phyloP scores from a whole-genome alignment of 306 rosid genomes.

The Trifolium fragiferum region DNA sequence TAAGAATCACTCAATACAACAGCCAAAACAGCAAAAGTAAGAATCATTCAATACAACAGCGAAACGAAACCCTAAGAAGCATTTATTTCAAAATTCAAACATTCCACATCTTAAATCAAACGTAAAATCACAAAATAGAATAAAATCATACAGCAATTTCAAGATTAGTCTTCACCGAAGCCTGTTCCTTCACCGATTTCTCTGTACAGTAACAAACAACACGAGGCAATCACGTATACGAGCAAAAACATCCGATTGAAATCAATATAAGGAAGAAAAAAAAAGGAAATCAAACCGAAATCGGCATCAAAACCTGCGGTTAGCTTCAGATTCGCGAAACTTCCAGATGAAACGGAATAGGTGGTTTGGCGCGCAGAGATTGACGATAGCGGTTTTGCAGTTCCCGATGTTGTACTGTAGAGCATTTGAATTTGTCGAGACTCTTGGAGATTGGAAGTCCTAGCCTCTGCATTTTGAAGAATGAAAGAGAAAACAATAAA shows the following conservation, averaged over 20 bases:
- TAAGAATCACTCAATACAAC: too few species aligned
- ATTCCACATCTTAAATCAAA: too few species aligned
- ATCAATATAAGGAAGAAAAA: background rate
- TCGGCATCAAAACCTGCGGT: slow-evolving; percentile 73
- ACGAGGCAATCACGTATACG: slow-evolving; percentile 29
- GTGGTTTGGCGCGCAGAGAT: slow-evolving; percentile 59
- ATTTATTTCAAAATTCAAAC: too few species aligned
- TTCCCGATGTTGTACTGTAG: slow-evolving; percentile 58
- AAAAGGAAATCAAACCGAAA: slow-evolving; percentile 21
- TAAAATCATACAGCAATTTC: slow-evolving; percentile 74
- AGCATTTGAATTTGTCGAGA: slow-evolving; percentile 79
- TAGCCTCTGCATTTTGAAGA: slow-evolving; percentile 58
- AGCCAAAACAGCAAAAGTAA: too few species aligned
- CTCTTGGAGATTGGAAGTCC: slow-evolving; percentile 68
- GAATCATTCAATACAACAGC: too few species aligned
- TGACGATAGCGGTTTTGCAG: slow-evolving; percentile 46
- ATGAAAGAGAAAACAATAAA: slow-evolving; percentile 10
- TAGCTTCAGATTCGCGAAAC: slow-evolving; percentile 81
- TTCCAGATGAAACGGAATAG: slow-evolving; percentile 67
- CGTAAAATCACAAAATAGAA: slow-evolving; percentile 33
- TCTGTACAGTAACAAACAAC: slow-evolving; percentile 52
- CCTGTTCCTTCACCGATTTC: slow-evolving; percentile 88
- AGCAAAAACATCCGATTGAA: slow-evolving; percentile 29
- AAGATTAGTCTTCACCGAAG: slow-evolving; percentile 82
- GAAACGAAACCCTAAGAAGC: too few species aligned